These are phyloP conservation scores for Coffea eugenioides DNA, from an alignment of 257 asterid genomes.

Conservation along the genomic window DNA sequence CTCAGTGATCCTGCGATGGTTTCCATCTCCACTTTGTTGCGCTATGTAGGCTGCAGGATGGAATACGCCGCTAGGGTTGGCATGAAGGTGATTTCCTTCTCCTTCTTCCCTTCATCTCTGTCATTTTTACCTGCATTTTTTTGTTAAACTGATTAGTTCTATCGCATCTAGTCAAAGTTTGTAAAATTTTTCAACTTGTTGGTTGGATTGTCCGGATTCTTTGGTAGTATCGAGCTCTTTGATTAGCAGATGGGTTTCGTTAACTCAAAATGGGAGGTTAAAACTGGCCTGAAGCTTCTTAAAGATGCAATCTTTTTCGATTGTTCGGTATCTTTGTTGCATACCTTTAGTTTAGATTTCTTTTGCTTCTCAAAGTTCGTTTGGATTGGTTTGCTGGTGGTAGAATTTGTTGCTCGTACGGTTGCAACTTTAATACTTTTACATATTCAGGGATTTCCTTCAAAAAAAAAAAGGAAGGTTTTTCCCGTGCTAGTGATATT, in stretches of 20 bases:
- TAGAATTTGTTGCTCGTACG: neutral
- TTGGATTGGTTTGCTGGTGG: neutral
- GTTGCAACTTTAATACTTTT: neutral
- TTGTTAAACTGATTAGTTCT: neutral
- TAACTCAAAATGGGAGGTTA: neutral
- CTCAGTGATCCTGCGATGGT: constrained; percentile 44
- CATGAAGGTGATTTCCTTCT: constrained; percentile 38
- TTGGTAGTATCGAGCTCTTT: neutral
- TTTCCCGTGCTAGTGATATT: neutral
- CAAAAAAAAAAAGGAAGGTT: too few relatives aligned
- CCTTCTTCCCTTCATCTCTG: constrained; percentile 1
- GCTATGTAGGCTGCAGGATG: constrained; percentile 49
- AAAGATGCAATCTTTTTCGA: neutral
- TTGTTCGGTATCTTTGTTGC: neutral
- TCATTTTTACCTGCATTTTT: neutral
- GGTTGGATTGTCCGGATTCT: neutral
- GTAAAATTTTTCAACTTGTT: neutral
- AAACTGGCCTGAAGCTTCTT: neutral
- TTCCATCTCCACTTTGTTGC: constrained; percentile 56
- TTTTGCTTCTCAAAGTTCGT: neutral
- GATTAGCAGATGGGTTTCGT: neutral
- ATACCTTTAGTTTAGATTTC: neutral
- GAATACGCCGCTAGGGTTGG: constrained; percentile 54
- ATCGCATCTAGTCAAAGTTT: neutral
- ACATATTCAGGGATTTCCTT: too few relatives aligned